Conservation (phyloP, 2,329 filamentous ascomycete genomes). For the Chaetomiaceae sp. region DNA sequence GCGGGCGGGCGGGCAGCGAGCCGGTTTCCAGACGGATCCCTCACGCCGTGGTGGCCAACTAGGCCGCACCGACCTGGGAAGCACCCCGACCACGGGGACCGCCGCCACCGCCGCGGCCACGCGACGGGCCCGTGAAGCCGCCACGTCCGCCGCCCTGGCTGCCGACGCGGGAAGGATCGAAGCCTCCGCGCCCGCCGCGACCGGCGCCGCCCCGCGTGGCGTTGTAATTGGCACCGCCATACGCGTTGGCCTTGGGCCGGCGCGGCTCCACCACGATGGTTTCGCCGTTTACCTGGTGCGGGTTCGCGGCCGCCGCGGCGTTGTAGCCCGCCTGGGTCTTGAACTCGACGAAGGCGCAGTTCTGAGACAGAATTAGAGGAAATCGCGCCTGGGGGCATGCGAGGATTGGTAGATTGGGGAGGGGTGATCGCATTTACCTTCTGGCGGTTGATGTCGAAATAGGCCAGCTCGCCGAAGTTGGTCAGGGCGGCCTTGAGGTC, state of each 20-base stretch:
- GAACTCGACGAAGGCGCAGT: conserved; percentile 96
- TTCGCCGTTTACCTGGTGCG: conserved; percentile 76
- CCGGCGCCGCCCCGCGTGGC: conserved; percentile 55
- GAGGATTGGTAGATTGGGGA: not conserved
- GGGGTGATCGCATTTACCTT: conserved; percentile 63
- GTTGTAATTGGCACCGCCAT: conserved; percentile 62
- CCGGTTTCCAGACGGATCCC: no score
- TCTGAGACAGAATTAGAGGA: conserved; percentile 48
- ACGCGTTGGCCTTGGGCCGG: conserved; percentile 65
- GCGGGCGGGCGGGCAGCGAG: no score
- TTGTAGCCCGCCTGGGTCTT: conserved; percentile 73
- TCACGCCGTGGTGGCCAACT: conserved; percentile 20
- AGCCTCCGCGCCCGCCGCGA: conserved; percentile 54
- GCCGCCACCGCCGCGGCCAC: conserved; percentile 56
- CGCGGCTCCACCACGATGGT: conserved; percentile 84
- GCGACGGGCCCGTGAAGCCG: conserved; percentile 61
- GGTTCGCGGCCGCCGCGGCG: conserved; percentile 76
- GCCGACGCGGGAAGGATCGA: conserved; percentile 52
- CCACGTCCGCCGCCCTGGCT: conserved; percentile 61
- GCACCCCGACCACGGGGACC: conserved; percentile 57
- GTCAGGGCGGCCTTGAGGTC: conserved; percentile 65
- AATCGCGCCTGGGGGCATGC: not conserved
- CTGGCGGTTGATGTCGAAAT: conserved; percentile 71
- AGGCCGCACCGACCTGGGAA: conserved; percentile 48
- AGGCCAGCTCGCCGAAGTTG: conserved; percentile 63